These are phyloP conservation scores for Stylosanthes scabra DNA, from an alignment of 331 rosid species.

Conservation along the genomic window DNA sequence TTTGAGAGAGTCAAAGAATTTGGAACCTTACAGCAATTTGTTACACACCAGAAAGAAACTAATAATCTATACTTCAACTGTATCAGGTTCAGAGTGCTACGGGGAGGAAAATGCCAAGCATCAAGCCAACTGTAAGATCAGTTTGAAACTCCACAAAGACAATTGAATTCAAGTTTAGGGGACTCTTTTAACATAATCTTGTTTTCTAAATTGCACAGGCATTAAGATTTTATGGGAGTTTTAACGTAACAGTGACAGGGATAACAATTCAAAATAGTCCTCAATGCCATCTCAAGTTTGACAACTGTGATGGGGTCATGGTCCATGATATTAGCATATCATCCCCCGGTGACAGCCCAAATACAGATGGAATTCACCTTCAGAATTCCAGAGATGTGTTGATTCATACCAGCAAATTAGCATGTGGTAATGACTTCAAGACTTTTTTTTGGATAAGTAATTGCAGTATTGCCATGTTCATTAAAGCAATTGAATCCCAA, in stretches of 20 bases:
- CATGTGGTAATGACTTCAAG: constrained; percentile 67
- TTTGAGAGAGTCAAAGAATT: no score
- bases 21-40: no score
- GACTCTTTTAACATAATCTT: constrained; percentile 40
- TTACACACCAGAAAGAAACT: no score
- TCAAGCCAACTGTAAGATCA: constrained; percentile 94
- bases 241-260: constrained; percentile 79
- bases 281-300: constrained; percentile 96
- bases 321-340: constrained; percentile 77
- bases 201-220: constrained; percentile 61
- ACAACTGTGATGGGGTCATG: constrained; percentile 80
- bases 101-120: constrained; percentile 72
- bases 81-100: constrained; percentile 65
- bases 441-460: constrained; percentile 28
- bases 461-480: no score
- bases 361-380: constrained; percentile 98
- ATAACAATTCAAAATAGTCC: constrained; percentile 90
- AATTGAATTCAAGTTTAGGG: constrained; percentile 14
- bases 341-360: constrained; percentile 89
- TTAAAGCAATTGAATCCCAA: no score
- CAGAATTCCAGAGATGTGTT: constrained; percentile 86
- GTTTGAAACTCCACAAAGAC: constrained; percentile 4
- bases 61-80: constrained; percentile 35
- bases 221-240: constrained; percentile 86
- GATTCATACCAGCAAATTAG: constrained; percentile 68